Evolutionary conservation across 805 yeast genomes (phyloP), one percentile per base, ranked within the genome.

Genomic region (Torulaspora microellipsoides): DNA sequence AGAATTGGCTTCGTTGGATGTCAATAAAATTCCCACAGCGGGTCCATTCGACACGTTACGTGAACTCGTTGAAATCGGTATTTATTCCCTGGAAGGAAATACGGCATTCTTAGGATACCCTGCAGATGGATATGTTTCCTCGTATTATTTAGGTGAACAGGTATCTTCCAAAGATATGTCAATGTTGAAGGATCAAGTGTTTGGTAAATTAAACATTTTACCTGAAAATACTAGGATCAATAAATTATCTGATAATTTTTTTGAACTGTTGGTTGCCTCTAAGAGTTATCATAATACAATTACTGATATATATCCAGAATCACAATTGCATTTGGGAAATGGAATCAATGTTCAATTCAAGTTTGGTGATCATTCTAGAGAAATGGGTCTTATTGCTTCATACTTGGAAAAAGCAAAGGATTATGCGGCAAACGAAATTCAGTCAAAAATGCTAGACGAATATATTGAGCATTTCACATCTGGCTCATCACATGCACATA

Each of bases 401-500:
- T 72, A 77, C 54, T 67, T 88, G 39, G 61, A 64, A 27, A 58
- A 72, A 43, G 95, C 95, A 2, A 68, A 66, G 47, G 67, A 77
- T 40, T 69, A 70, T 57, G 86, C 80, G 14, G 89, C 93, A 36
- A 87, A 87, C 60, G 84, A 78, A 32, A 82, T 78, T 27, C 93
- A 88, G 63, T 59, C 53, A 11, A 72, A 76, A 44, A 80, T 88
- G 87, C 62, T 87, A 28, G 76, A 72, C 8, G 68, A 75, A 36
- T 88, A 88, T 60, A 74, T 78, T 43, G 76, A 77, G 36, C 78
- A 93, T 10, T 88, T 88, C 65, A 66, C 72, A 51, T 80, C 91
- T 11, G 96, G 96, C 15, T 83, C 91, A 4, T 81, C 87, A 79
- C 77, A 80, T 50, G 85, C 90, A 9, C 96, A 88, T 65, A 84